Evolutionary conservation across 2,329 filamentous ascomycete species (phyloP), one percentile per base, ranked within the genome.

Genomic region (Mycosphaerella arachidis): DNA sequence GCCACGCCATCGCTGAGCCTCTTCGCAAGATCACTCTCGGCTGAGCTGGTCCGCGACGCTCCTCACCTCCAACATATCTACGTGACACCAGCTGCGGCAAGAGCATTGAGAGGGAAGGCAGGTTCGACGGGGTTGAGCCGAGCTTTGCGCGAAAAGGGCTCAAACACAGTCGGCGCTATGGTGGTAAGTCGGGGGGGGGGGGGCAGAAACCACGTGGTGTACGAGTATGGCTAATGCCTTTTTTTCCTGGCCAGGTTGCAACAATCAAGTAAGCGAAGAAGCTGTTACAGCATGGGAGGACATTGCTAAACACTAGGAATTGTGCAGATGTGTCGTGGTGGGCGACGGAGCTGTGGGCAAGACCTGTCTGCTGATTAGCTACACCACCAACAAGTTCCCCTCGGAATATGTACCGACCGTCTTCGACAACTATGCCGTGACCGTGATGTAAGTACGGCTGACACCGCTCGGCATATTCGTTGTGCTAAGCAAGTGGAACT

Each of bases 381-480:
- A 99, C 80, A 99, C 94, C 67, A 99, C 94, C 66, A 99, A 99
- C 84, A 97, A 97, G 74, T 99, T 99, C 78, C 94, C 94, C 37
- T 97, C 92, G 72, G 94, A 99, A 92, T 99, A 99, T 78, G 94
- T 99, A 60, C 94, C 94, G 55, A 99, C 94, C 31, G 94, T 99
- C 66, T 99, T 99, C 78, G 94, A 99, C 79, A 99, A 99, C 81
- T 99, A 99, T 84, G 94, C 94, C 60, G 94, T 99, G 76, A 99
- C 94, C 68, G 94, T 99, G 69, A 99, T 99, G 94, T 71, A 66
- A 13, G 69, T 20, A 37, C 5, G 18, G 4, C 20, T 9, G 10
- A 35, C 18, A 12, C 8, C 31, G 5, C 29, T 10, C 24, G 5
- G 20, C 27, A 12, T 43, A 33, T 2, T 33, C 35, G 8, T 2